Conservation (phyloP, 495 filamentous ascomycete genomes). For the Podospora tetraspora region DNA sequence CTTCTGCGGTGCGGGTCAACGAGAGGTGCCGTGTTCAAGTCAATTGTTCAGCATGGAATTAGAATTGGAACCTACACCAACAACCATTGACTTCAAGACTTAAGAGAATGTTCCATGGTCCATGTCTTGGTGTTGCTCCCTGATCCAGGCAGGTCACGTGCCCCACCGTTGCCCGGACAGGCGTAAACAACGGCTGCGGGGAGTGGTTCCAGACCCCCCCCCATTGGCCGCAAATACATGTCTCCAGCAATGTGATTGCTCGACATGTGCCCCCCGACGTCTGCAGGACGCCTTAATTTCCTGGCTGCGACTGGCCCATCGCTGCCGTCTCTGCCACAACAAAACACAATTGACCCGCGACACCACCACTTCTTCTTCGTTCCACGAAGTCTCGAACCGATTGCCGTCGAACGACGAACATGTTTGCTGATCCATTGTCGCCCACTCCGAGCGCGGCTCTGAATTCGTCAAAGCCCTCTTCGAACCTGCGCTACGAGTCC, state of each 20-base stretch:
- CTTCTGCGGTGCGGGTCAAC: neutral
- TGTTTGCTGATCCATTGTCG: conserved; percentile 34
- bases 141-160: neutral
- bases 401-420: neutral
- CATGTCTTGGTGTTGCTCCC: neutral
- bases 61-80: too few species aligned
- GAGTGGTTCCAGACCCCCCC: neutral
- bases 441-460: conserved; percentile 32
- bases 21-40: neutral
- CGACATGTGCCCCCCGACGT: neutral
- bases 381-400: neutral
- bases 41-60: neutral
- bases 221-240: neutral
- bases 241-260: neutral
- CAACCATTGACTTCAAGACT: too few species aligned
- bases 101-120: too few species aligned
- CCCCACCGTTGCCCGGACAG: neutral
- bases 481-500: conserved; percentile 20
- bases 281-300: neutral
- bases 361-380: neutral
- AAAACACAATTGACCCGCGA: neutral
- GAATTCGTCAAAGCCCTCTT: conserved; percentile 34
- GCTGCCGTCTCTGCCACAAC: neutral
- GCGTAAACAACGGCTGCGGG: neutral
- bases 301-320: neutral